Evolutionary conservation across 257 asterid genomes (phyloP), one percentile per base, ranked within the genome.

Genomic region (Petunia secreta): DNA sequence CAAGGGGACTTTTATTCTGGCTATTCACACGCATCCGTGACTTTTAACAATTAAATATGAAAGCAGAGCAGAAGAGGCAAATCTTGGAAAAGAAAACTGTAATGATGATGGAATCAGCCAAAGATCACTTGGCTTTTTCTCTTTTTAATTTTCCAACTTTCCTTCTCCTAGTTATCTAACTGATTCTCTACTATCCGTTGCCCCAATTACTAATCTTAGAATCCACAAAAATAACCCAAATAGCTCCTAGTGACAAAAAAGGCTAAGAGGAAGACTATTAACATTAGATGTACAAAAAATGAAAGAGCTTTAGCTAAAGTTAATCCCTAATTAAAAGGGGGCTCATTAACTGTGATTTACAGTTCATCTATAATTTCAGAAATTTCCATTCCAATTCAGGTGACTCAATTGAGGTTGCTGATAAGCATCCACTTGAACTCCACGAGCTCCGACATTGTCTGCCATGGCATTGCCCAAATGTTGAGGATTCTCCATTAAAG

Each of bases 381-480:
- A 91, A 86, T 86, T 92, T 25, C 92, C 96, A 1, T 92, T 83
- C 97, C 98, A 94, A 85, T 86, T 94, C 85, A 89, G 69, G 82
- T 92, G 98, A 50, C 97, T 90, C 88, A 92, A 57, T 38, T 94
- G 98, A 80, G 97, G 90, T 80, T 92, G 98, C 91, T 90, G 98
- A 87, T 94, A 91, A 41, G 91, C 92, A 13, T 91, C 94, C 15
- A 89, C 89, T 80, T 92, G 98, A 75, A 91, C 89, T 68, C 93
- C 95, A 3, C 93, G 90, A 53, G 93, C 91, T 34, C 93, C 97
- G 50, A 92, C 89, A 83, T 89, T 90, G 8, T 94, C 94, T 3
- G 92, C 92, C 68, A 93, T 82, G 67, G 93, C 80, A 1, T 93
- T 86, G 63, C 93, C 97, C 80, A 90, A 16, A 63, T 92, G 97